Evolutionary conservation across 2,329 filamentous ascomycete genomes (phyloP), one percentile per base, ranked within the genome.

Genomic region (Polychaeton citri): DNA sequence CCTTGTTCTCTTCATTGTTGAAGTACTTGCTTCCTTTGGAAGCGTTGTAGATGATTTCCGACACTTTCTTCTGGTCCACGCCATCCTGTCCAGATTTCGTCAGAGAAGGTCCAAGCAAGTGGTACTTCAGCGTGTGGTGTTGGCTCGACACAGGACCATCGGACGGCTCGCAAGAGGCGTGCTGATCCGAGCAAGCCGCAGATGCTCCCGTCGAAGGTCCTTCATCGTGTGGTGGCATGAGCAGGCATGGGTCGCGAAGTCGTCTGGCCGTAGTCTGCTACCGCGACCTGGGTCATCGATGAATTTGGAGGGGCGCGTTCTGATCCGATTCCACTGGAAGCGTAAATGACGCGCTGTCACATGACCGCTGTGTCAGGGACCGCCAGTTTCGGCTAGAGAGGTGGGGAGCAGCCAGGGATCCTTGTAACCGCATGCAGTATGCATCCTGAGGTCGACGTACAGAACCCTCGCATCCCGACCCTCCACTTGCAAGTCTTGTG

Each of bases 21-120:
- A 96, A 98, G 64, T 80, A 98, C 57, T 94, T 95, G 46, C 85
- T 93, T 33, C 90, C 90, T 55, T 92, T 95, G 12, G 86, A 95
- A 8, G 87, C 86, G 57, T 93, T 85, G 62, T 95, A 96, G 41
- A 98, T 98, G 47, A 96, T 79, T 49, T 96, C 87, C 2, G 87
- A 92, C 34, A 98, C 86, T 65, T 90, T 93, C 44, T 72, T 72
- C 62, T 96, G 90, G 51, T 98, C 85, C n/a, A 96, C 88, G 12
- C 74, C 69, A 52, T 93, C 85, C 56, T 96, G 87, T 2, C 90
- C 90, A 19, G 87, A 83, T 59, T 98, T 98, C 16, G 86, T 88
- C 36, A 96, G 65, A 5, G 87, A 95, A 0, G 87, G 88, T 0
- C 90, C 90, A 0, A 96, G 69, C 0, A 96, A 71, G 38, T 81